Percentiles rank a stretch among this genome's conserved stretches.
phyloP scores from a whole-genome alignment of 148 eudicot species.

The Vaccinium vitisidaea region DNA sequence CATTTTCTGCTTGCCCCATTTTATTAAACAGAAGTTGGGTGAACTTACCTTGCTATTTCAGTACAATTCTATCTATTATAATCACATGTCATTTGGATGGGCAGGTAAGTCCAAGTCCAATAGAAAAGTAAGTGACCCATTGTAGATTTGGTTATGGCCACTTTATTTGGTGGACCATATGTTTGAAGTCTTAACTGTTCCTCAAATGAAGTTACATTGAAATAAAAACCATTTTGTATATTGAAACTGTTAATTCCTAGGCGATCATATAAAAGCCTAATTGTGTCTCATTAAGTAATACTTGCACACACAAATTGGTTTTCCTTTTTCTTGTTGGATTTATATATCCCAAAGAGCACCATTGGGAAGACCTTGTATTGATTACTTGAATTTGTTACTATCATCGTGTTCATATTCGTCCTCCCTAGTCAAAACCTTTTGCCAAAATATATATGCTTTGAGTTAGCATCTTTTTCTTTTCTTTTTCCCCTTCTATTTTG shows the following conservation, averaged over 20 bases:
- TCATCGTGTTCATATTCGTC: neutral
- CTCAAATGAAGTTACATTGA: neutral
- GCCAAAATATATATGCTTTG: neutral
- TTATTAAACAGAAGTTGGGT: neutral
- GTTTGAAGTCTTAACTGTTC: slow-evolving; percentile 5
- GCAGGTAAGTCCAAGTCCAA: slow-evolving; percentile 6
- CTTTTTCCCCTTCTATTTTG: no score
- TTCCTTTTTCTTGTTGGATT: neutral
- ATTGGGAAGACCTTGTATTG: neutral
- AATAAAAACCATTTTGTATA: neutral
- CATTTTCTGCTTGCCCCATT: neutral
- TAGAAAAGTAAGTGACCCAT: neutral
- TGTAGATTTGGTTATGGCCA: neutral
- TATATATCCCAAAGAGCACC: neutral
- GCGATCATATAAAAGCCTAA: neutral
- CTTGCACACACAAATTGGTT: neutral
- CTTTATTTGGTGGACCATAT: slow-evolving; percentile 9
- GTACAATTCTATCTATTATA: neutral
- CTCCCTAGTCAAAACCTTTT: neutral
- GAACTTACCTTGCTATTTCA: neutral
- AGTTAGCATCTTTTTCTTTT: no score
- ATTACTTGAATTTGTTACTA: neutral
- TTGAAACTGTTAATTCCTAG: neutral
- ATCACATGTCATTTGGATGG: neutral
- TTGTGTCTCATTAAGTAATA: neutral